Percentiles rank a stretch among this genome's conserved stretches.
Evolutionary conservation across 2,329 filamentous ascomycete species (phyloP).

Genomic region (Ceratocystis variospora): DNA sequence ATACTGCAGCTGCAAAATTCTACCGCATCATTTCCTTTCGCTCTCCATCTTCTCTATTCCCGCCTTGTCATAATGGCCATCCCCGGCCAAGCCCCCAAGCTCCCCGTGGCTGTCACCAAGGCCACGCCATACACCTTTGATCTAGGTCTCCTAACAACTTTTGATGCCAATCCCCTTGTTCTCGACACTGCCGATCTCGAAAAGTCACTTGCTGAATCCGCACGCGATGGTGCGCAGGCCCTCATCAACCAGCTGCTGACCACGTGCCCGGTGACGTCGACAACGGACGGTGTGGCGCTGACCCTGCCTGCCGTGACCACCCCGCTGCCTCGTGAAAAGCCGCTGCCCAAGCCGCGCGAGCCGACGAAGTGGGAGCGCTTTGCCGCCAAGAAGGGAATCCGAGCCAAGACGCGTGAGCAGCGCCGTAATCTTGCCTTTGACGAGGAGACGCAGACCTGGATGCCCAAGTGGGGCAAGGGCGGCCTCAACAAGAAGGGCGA

Average conservation of each 20-base stretch:
- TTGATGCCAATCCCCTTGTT: slow-evolving; percentile 71
- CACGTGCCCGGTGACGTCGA: slow-evolving; percentile 65
- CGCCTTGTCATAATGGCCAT: slow-evolving; percentile 26
- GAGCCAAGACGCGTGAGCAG: slow-evolving; percentile 68
- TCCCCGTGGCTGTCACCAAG: slow-evolving; percentile 57
- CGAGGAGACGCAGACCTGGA: slow-evolving; percentile 74
- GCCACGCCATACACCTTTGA: slow-evolving; percentile 87
- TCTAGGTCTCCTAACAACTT: slow-evolving; percentile 71
- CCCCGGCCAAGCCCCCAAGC: slow-evolving; percentile 32
- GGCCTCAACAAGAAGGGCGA: slow-evolving; percentile 75
- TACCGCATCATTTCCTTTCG: background rate
- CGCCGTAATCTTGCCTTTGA: slow-evolving; percentile 66
- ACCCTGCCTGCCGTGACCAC: slow-evolving; percentile 58
- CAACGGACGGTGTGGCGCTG: slow-evolving; percentile 58
- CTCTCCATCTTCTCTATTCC: background rate
- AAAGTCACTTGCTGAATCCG: slow-evolving; percentile 53
- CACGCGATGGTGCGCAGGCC: slow-evolving; percentile 80
- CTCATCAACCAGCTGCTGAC: slow-evolving; percentile 90
- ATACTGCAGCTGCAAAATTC: no score
- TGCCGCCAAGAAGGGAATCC: slow-evolving; percentile 93
- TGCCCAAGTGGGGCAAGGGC: slow-evolving; percentile 89
- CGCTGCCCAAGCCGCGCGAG: slow-evolving; percentile 64
- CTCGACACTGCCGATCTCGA: slow-evolving; percentile 45
- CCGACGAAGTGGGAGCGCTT: slow-evolving; percentile 94
- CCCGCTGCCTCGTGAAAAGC: slow-evolving; percentile 77